Percentiles rank a stretch among this genome's conserved stretches.
Conservation (phyloP, 345 rosid genomes). For the Lumnitzera littorea region DNA sequence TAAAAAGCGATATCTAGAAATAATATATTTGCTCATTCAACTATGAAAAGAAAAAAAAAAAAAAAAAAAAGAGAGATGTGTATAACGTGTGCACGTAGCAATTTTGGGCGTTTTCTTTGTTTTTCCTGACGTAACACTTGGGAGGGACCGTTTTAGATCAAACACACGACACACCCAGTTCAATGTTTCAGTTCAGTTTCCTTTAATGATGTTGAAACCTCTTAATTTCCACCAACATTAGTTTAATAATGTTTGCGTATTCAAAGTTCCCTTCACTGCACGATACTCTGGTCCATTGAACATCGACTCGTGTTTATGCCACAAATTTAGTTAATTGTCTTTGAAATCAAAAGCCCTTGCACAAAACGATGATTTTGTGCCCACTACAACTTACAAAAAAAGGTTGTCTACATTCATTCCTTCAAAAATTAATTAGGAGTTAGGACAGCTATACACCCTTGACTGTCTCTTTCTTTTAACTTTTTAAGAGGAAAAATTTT, state of each 20-base stretch:
- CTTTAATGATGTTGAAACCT: no score
- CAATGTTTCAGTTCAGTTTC: no score
- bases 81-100: no score
- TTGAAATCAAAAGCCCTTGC: slow-evolving; percentile 8
- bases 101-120: no score
- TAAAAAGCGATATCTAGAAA: no score
- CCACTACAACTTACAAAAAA: slow-evolving; percentile 13
- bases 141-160: no score
- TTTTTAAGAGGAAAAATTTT: background rate
- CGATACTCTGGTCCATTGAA: slow-evolving; percentile 41
- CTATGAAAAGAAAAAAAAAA: no score
- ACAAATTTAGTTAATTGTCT: slow-evolving; percentile 2
- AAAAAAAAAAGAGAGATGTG: no score
- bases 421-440: slow-evolving; percentile 1
- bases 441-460: background rate
- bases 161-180: no score
- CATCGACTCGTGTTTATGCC: slow-evolving; percentile 13
- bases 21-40: no score
- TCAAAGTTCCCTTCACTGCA: slow-evolving; percentile 21
- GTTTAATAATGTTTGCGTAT: slow-evolving; percentile 2
- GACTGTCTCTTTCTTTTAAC: background rate
- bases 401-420: slow-evolving; percentile 35
- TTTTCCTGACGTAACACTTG: no score
- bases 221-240: no score
- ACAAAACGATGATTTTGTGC: slow-evolving; percentile 18